These are phyloP conservation scores for Candida jianshihensis DNA, from an alignment of 805 yeast species.

Conservation along the genomic window DNA sequence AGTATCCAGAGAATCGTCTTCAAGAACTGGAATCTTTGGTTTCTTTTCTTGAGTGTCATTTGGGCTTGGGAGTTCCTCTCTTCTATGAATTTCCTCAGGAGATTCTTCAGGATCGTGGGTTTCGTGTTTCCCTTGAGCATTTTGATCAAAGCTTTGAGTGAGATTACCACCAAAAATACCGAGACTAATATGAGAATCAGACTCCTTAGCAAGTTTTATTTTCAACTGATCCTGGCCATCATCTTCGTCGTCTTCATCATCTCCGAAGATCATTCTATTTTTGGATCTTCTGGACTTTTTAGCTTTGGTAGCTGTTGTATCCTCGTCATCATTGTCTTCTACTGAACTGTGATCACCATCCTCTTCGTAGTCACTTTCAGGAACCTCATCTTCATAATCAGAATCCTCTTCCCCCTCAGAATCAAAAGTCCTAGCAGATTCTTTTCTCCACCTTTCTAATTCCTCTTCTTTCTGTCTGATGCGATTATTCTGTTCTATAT, in stretches of 20 bases:
- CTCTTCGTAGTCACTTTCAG: slow-evolving; percentile 11
- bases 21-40: slow-evolving; percentile 4
- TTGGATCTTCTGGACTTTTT: background rate
- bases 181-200: slow-evolving; percentile 7
- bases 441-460: slow-evolving; percentile 17
- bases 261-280: slow-evolving; percentile 19
- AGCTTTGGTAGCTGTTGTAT: slow-evolving; percentile 6
- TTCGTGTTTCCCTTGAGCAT: slow-evolving; percentile 10
- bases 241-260: slow-evolving; percentile 7
- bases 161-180: slow-evolving; percentile 22
- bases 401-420: slow-evolving; percentile 4
- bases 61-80: too few species aligned
- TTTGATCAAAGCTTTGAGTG: slow-evolving; percentile 7
- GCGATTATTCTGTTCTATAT: slow-evolving; percentile 15
- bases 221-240: slow-evolving; percentile 1
- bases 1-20: slow-evolving; percentile 3
- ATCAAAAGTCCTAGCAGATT: slow-evolving; percentile 5
- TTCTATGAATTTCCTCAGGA: too few species aligned
- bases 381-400: slow-evolving; percentile 14
- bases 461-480: slow-evolving; percentile 29
- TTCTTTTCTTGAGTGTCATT: slow-evolving; percentile 9
- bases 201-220: slow-evolving; percentile 1
- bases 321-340: slow-evolving; percentile 2
- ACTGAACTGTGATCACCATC: too few species aligned
- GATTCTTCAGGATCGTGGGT: too few species aligned